Evolutionary conservation across 2,329 filamentous ascomycete genomes (phyloP).

Genomic region (Trichoderma hamatum): DNA sequence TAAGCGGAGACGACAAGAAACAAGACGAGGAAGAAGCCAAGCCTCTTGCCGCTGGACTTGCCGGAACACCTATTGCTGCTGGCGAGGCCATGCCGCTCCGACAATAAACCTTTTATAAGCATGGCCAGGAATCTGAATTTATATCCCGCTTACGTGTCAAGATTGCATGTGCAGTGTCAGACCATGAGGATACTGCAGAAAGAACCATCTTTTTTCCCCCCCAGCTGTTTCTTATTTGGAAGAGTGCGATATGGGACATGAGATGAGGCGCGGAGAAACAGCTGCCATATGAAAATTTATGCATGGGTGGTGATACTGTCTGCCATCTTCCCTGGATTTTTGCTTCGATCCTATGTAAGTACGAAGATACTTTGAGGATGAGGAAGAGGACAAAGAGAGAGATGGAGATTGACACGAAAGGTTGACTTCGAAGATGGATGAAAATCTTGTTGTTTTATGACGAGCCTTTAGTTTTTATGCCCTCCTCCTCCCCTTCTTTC

Average conservation of each 20-base stretch:
- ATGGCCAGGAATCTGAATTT: neutral
- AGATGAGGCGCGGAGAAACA: neutral
- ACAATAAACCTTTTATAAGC: constrained; percentile 2
- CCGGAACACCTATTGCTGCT: constrained; percentile 7
- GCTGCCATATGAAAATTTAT: constrained; percentile 1
- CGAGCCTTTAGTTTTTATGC: constrained; percentile 11
- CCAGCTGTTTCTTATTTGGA: neutral
- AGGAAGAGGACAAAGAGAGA: neutral
- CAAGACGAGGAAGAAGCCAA: constrained; percentile 1
- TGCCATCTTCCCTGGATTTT: neutral
- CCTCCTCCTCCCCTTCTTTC: neutral
- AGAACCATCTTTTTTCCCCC: neutral
- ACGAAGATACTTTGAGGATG: neutral
- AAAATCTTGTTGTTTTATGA: constrained; percentile 13
- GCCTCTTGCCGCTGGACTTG: constrained; percentile 14
- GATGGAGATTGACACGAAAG: neutral
- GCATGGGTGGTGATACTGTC: neutral
- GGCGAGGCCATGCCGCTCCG: constrained; percentile 22
- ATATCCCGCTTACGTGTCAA: neutral
- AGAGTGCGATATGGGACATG: neutral
- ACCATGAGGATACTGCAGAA: neutral
- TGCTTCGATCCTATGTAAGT: neutral
- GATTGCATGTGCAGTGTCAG: neutral
- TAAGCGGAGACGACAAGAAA: constrained; percentile 18
- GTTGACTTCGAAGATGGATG: constrained; percentile 1